Evolutionary conservation across 257 asterid species (phyloP), one percentile per base, ranked within the genome.

Genomic region (Capsicum chinense): DNA sequence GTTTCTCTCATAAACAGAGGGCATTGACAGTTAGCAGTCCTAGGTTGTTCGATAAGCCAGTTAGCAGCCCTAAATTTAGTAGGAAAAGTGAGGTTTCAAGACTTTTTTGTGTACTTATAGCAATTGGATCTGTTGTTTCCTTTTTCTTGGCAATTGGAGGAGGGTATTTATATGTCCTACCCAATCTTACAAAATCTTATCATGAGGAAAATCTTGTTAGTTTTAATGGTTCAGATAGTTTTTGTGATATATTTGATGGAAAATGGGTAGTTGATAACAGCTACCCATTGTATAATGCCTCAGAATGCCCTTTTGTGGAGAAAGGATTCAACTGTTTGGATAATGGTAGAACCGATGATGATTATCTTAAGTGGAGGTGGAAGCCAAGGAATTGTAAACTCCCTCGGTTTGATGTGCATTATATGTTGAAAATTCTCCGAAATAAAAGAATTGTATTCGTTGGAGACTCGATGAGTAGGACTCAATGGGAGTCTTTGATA

Each of bases 401-500:
- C 83, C 95, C 95, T 12, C 90, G 91, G 89, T 87, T 90, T 48
- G 39, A 91, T 78, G 88, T 90, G 85, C 85, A 57, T 60, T 78
- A 17, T 69, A 84, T 88, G 58, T 76, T 93, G 89, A 90, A 91
- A 85, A 83, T 54, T 71, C 91, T 93, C 3, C 86, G 92, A 47
- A 87, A 91, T 81, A 92, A 91, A 66, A 87, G 93, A 69, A 88
- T 93, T 83, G 95, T 92, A 66, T 93, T 93, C 81, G 97, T 93
- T 68, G 97, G 97, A 67, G 97, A 93, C 82, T 93, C 97, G 0
- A 92, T 93, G 97, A 90, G 97, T 82, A 90, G 97, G 86, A 92
- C 97, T 10, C 95, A 93, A 81, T 93, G 97, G 97, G 97, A 93
- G 87, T 93, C 97, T 73, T 89, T 93, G 90, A 92, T 92, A 87